Conservation (phyloP, 202 grass and related monocot genomes). For the Setaria italica region DNA sequence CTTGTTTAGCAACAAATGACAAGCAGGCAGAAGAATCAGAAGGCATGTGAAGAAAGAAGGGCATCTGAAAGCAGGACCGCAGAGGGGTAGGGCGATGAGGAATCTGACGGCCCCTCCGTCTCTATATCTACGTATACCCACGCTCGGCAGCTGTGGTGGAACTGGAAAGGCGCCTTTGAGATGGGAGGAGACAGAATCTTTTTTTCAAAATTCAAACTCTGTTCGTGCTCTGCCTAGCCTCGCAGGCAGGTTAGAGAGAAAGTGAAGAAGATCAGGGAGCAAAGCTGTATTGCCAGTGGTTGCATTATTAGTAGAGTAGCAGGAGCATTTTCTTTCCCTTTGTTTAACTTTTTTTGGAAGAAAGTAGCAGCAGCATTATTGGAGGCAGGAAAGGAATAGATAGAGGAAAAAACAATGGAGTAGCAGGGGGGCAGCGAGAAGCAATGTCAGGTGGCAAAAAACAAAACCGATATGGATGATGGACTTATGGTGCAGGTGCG, state of each 20-base stretch:
- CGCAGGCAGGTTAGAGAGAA: background rate
- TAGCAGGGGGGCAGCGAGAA: background rate
- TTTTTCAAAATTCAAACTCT: conserved; percentile 40
- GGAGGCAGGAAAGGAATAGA: background rate
- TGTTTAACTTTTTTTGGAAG: background rate
- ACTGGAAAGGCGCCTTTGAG: conserved; percentile 42
- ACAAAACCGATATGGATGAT: background rate
- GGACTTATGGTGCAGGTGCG: background rate
- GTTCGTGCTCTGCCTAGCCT: background rate
- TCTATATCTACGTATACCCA: background rate
- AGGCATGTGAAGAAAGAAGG: conserved; percentile 49
- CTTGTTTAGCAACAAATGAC: background rate
- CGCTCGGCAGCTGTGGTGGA: background rate
- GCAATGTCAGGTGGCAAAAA: background rate
- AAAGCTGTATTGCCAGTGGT: conserved; percentile 34
- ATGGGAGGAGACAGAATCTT: conserved; percentile 41
- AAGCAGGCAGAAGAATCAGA: conserved; percentile 24
- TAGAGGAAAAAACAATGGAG: background rate
- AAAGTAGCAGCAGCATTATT: conserved; percentile 17
- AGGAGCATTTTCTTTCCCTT: background rate
- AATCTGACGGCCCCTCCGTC: conserved; percentile 41
- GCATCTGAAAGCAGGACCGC: conserved; percentile 44
- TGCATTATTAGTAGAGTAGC: conserved; percentile 1
- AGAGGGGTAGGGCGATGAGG: background rate
- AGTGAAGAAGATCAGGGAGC: background rate